These are phyloP conservation scores for Pyropia haitanensis DNA, from an alignment of 23 red algal genomes.

Conservation along the genomic window DNA sequence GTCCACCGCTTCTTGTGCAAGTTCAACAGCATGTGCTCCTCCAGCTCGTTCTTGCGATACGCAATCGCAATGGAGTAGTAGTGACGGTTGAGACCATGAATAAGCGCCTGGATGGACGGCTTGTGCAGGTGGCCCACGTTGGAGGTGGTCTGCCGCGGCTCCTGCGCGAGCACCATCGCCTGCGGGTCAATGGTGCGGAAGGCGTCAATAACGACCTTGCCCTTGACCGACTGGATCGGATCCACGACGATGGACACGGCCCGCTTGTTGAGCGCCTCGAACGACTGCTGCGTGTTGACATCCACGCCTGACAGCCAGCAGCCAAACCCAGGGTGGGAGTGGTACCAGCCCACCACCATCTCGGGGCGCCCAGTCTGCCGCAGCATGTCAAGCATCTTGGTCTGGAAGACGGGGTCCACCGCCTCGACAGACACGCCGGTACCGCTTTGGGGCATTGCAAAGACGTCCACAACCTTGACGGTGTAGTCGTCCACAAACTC, in stretches of 20 bases:
- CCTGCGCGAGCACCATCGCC: constrained; percentile 75
- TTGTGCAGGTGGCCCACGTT: constrained; percentile 95
- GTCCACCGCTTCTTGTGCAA: constrained; percentile 97
- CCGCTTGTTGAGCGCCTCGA: constrained; percentile 93
- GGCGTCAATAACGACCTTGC: constrained; percentile 96
- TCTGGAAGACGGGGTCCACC: constrained; percentile 93
- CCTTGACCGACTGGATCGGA: constrained; percentile 93
- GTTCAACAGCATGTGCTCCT: constrained; percentile 96
- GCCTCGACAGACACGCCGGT: constrained; percentile 97
- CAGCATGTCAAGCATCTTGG: constrained; percentile 97
- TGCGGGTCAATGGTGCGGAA: constrained; percentile 94
- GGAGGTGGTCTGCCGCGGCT: constrained; percentile 95
- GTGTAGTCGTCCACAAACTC: constrained; percentile 99
- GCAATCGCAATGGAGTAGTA: constrained; percentile 96
- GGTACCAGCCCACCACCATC: constrained; percentile 97
- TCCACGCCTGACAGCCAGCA: constrained; percentile 99
- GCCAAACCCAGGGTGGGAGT: constrained; percentile 96
- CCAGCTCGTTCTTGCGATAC: constrained; percentile 96
- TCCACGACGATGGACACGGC: constrained; percentile 96
- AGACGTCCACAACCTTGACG: constrained; percentile 96
- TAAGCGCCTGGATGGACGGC: constrained; percentile 96
- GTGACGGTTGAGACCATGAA: constrained; percentile 97
- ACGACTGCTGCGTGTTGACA: constrained; percentile 96
- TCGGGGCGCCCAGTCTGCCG: constrained; percentile 94
- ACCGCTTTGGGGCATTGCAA: constrained; percentile 98